Percentiles rank a stretch among this genome's conserved stretches.
Conservation (phyloP, 2,329 filamentous ascomycete genomes). For the Xenoacremonium recifei region DNA sequence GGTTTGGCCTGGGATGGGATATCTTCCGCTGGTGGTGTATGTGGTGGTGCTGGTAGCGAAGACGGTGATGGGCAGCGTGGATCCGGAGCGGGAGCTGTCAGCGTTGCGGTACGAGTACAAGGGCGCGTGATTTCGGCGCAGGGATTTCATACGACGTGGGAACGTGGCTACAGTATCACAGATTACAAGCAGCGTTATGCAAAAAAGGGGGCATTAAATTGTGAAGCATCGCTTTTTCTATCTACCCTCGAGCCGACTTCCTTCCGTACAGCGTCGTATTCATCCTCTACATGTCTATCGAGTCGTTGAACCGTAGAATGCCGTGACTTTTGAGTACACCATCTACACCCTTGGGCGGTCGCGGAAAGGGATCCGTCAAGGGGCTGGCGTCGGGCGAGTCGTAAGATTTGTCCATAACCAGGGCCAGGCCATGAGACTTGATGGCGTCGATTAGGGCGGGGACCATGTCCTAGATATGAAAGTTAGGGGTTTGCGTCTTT, state of each 20-base stretch:
- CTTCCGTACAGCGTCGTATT: too few species aligned
- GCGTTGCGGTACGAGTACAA: constrained; percentile 65
- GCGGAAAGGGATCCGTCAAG: constrained; percentile 51
- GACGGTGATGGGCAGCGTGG: constrained; percentile 64
- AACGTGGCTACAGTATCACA: too few species aligned
- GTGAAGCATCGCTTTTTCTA: constrained; percentile 2
- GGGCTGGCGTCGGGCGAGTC: constrained; percentile 43
- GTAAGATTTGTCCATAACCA: constrained; percentile 83
- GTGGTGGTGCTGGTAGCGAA: constrained; percentile 60
- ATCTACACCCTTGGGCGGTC: constrained; percentile 79
- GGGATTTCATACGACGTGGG: too few species aligned
- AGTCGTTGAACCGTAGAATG: constrained; percentile 89
- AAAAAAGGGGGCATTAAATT: background rate
- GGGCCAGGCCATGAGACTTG: constrained; percentile 87
- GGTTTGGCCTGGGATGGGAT: constrained; percentile 44
- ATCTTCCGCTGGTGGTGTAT: constrained; percentile 58
- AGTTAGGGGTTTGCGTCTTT: background rate
- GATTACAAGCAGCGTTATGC: too few species aligned
- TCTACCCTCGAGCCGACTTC: too few species aligned
- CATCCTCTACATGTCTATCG: constrained; percentile 67
- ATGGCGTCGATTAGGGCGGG: constrained; percentile 90
- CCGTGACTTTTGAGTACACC: constrained; percentile 83
- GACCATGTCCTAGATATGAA: constrained; percentile 72
- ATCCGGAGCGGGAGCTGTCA: constrained; percentile 64
- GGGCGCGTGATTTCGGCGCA: constrained; percentile 59